Evolutionary conservation across 805 yeast genomes (phyloP).

Genomic region (Saccharomycopsis babjevae): DNA sequence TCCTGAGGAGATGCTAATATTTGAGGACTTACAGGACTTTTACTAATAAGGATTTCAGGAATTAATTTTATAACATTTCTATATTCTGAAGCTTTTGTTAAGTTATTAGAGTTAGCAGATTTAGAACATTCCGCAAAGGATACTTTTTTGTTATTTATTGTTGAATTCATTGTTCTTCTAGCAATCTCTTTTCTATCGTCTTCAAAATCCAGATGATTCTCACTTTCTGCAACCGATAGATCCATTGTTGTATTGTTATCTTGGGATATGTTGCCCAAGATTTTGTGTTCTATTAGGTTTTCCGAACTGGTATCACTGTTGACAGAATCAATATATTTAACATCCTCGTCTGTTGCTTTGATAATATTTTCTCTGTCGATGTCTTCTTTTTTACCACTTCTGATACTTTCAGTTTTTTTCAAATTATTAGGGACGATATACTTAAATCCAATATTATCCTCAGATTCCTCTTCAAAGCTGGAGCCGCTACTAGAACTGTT

Average conservation of each 20-base stretch:
- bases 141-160: not conserved
- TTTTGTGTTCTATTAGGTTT: not conserved
- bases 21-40: not conserved
- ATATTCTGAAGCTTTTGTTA: not conserved
- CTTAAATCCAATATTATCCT: constrained; percentile 6
- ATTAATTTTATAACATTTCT: not conserved
- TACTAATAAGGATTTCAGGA: not conserved
- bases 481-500: constrained; percentile 7
- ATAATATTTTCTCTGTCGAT: not conserved
- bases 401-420: constrained; percentile 1
- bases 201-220: not conserved
- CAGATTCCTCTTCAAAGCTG: constrained; percentile 5
- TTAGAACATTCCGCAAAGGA: not conserved
- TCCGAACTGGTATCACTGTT: not conserved
- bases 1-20: not conserved
- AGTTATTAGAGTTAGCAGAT: not conserved
- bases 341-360: not conserved
- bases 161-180: not conserved
- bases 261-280: not conserved
- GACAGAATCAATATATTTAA: not conserved
- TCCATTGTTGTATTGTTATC: not conserved
- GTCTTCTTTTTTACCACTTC: not conserved
- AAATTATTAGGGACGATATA: constrained; percentile 2
- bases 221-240: not conserved
- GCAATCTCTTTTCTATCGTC: not conserved